Evolutionary conservation across 2,329 filamentous ascomycete genomes (phyloP), one percentile per base, ranked within the genome.

Genomic region (Alternaria brassicae): DNA sequence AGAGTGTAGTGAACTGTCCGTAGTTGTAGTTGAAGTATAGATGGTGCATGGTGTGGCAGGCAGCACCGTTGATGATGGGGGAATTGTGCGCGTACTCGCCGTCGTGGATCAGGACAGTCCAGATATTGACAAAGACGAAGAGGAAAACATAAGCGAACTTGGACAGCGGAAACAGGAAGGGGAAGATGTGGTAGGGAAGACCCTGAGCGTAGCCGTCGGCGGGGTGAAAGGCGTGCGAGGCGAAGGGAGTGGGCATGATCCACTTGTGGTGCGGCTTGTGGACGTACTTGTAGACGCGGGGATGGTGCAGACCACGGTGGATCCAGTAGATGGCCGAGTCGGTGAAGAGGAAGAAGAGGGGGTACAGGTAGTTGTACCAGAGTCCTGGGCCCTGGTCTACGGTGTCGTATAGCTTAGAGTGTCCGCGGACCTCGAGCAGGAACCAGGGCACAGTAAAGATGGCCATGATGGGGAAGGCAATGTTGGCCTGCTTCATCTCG

Each of bases 261-360:
- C 94, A 98, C 83, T 97, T 97, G 88, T 98, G 94, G 81, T 98
- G 94, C 67, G 93, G 90, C 87, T 98, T 98, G 86, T 98, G 94
- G 49, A 97, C 85, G 67, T 84, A 83, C 83, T 93, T 96, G 86
- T 98, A 98, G 69, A 95, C 77, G 45, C 80, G 74, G 15, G 91
- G 91, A 79, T 93, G 89, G 80, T 97, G 93, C 62, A 96, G 85
- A 57, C 87, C 90, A 57, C 93, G 90, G 82, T 96, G 93, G 72
- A 96, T 94, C 85, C 90, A 92, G 84, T 97, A 96, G 81, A 97
- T 93, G 81, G 85, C 88, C 78, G 90, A 90, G 80, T 97, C 93
- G 81, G 93, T 96, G 78, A 96, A 96, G 74, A 89, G 76, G 74
- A 96, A 83, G 83, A 96, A 97, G 71, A 95, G 77, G 7, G 93